Conservation (phyloP, 129 eudicot genomes). For the Artemisia annua region DNA sequence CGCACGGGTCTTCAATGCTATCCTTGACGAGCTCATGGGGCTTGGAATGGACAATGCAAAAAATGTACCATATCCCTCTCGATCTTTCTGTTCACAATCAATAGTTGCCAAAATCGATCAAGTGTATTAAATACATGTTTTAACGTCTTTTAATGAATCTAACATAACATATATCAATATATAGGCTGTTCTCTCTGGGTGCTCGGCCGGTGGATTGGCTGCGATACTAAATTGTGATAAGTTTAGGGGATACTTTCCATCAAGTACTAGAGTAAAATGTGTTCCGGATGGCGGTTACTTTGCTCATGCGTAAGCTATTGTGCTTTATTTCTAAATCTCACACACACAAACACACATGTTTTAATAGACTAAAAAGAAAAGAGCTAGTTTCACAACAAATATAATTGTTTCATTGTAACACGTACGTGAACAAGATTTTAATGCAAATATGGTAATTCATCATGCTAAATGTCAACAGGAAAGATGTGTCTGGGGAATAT, state of each 20-base stretch:
- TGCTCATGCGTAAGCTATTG: slow-evolving; percentile 1
- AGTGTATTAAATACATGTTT: too few species aligned
- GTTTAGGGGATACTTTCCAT: background rate
- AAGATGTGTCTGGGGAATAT: slow-evolving; percentile 32
- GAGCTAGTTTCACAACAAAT: background rate
- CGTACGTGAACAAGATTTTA: background rate
- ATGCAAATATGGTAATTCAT: background rate
- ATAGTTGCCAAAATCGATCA: too few species aligned
- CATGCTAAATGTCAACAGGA: slow-evolving; percentile 21
- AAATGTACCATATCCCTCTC: slow-evolving; percentile 22
- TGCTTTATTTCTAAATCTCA: background rate
- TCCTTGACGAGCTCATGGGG: slow-evolving; percentile 52
- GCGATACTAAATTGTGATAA: slow-evolving; percentile 6
- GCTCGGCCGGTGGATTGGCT: slow-evolving; percentile 15
- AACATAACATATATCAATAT: background rate
- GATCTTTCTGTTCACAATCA: too few species aligned
- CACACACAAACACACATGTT: background rate
- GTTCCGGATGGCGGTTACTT: slow-evolving; percentile 14
- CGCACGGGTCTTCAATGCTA: slow-evolving; percentile 47
- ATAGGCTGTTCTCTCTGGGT: slow-evolving; percentile 18
- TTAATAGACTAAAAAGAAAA: too few species aligned
- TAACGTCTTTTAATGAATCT: background rate
- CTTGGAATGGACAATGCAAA: slow-evolving; percentile 51
- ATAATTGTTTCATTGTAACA: too few species aligned
- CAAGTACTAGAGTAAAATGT: slow-evolving; percentile 18